These are phyloP conservation scores for Suillus alpinus DNA, from an alignment of 768 basidiomycete genomes.

Conservation along the genomic window DNA sequence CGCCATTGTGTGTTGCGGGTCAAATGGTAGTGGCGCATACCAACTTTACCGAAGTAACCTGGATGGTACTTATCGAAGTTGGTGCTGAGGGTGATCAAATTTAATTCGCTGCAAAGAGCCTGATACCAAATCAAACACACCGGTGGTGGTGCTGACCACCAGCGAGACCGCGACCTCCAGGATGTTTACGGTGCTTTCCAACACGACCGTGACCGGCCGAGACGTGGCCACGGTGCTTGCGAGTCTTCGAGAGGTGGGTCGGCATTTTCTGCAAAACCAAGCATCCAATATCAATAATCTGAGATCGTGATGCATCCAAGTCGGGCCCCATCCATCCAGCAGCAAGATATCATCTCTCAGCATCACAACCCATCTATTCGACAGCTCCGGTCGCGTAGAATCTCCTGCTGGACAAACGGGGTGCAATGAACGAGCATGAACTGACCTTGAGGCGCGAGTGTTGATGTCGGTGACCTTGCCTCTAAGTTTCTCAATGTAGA, in stretches of 20 bases:
- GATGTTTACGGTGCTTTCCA: slow-evolving; percentile 99
- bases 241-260: slow-evolving; percentile 93
- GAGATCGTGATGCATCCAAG: slow-evolving; percentile 30
- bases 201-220: slow-evolving; percentile 99
- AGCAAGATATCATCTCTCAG: slow-evolving; percentile 30
- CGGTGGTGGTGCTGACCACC: slow-evolving; percentile 99
- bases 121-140: slow-evolving; percentile 42
- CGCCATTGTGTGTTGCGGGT: slow-evolving; percentile 90
- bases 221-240: slow-evolving; percentile 99
- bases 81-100: slow-evolving; percentile 49
- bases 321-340: slow-evolving; percentile 49
- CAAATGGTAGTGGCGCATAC: slow-evolving; percentile 99
- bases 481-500: slow-evolving; percentile 1
- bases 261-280: slow-evolving; percentile 67
- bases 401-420: slow-evolving; percentile 18
- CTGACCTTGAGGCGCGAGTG: slow-evolving; percentile 67
- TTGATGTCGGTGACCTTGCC: slow-evolving; percentile 39
- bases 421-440: slow-evolving; percentile 29
- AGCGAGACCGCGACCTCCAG: slow-evolving; percentile 99
- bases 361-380: slow-evolving; percentile 17
- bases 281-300: slow-evolving; percentile 17
- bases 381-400: slow-evolving; percentile 9
- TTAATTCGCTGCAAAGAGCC: not conserved
- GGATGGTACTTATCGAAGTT: slow-evolving; percentile 99
- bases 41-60: slow-evolving; percentile 99